A percentile compares a stretch with the other conserved stretches of the same genome.
These are phyloP conservation scores for Pythium graminicola DNA, from an alignment of 352 stramenopile genomes.

Conservation along the genomic window DNA sequence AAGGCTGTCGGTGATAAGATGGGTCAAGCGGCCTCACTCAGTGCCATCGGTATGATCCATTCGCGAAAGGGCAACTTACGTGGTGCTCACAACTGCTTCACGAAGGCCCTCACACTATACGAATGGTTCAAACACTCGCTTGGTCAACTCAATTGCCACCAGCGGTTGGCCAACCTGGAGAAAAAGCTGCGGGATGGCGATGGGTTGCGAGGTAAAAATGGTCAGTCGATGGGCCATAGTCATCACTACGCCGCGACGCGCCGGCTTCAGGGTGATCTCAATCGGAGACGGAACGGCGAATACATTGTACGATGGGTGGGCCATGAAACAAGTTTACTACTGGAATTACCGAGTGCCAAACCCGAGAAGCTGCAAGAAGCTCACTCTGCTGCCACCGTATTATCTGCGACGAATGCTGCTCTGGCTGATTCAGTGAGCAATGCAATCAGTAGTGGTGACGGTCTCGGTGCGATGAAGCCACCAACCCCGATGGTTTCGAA, in stretches of 20 bases:
- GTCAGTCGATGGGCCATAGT: conserved; percentile 51
- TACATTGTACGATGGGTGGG: conserved; percentile 79
- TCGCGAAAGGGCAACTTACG: conserved; percentile 72
- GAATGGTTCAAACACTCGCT: conserved; percentile 80
- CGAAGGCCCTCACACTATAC: conserved; percentile 69
- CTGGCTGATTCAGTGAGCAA: background rate
- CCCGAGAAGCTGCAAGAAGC: conserved; percentile 43
- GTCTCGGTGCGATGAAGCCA: background rate
- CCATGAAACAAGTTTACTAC: conserved; percentile 72
- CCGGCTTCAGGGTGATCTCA: conserved; percentile 69
- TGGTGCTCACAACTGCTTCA: conserved; percentile 73
- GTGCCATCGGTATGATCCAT: conserved; percentile 76
- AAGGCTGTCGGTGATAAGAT: conserved; percentile 70
- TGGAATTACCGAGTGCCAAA: conserved; percentile 47
- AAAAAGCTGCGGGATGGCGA: conserved; percentile 77
- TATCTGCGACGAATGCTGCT: background rate
- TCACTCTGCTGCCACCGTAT: conserved; percentile 24
- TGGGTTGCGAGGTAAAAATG: conserved; percentile 45
- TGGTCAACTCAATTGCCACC: conserved; percentile 73
- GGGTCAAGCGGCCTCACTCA: conserved; percentile 64
- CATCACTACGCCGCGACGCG: conserved; percentile 75
- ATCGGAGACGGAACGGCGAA: conserved; percentile 72
- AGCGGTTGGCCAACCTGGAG: conserved; percentile 74
- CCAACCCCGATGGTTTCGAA: conserved; percentile 31
- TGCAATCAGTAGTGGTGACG: conserved; percentile 3